Base-by-base conservation (phyloP, 768 basidiomycete genomes). In the Clavaria fumosa region DNA sequence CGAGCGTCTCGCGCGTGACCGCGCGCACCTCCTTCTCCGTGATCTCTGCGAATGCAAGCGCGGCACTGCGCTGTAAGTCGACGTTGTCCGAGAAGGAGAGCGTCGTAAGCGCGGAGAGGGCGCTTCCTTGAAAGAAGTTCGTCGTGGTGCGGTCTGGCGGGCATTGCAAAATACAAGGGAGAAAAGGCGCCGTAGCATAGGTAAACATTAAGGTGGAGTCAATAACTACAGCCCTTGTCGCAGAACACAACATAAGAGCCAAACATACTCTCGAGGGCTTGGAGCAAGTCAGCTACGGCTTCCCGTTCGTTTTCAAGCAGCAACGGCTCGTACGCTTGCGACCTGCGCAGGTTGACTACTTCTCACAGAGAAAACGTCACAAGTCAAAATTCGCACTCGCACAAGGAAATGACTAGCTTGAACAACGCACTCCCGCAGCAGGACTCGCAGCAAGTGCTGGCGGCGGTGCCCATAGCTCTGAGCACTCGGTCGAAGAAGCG, bases 71-170 rank as follows among this genome's bases (percentile, higher is more conserved):
- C 64, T 99, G 95, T 14, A 99, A 70, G 63, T 97, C 95, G 47
- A 99, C 93, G 61, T 99, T 99, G 63, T 97, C 95, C 15, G 85
- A 90, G 65, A 96, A 99, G 17, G 90, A 93, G 44, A 99, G 80
- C 35, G 89, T 97, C 9, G 93, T 96, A 40, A 99, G 65, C 26
- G 95, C 90, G 37, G 79, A 69, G 41, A 99, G 77, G 14, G 95
- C 93, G 12, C 78, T 75, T 39, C 93, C 95, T 36, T 73, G 69
- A 66, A 97, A 99, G 72, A 99, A 99, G 64, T 99, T 96, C 61
- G 95, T 97, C 5, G 88, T 90, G 2, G 84, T 80, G 48, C 95
- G 86, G 70, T 99, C 93, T 93, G 55, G n/a, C 19, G 40, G 24
- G 20, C 36, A 33, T 9, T 14, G 14, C 9, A 39, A 44, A 40